phyloP scores from a whole-genome alignment of 805 yeast genomes.

The Metschnikowia amazonensis region DNA sequence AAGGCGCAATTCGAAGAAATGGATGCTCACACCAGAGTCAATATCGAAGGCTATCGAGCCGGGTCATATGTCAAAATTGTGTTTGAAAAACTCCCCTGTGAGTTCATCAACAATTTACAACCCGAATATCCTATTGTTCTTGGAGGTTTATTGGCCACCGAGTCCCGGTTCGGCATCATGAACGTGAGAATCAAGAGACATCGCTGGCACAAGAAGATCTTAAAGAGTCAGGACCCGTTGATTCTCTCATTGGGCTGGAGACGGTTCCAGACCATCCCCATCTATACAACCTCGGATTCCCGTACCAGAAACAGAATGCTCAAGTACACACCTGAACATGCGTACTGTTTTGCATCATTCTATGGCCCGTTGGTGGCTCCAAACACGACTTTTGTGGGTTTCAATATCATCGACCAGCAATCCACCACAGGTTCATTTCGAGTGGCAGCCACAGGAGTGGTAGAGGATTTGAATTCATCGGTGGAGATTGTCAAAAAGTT shows the following conservation, averaged over 20 bases:
- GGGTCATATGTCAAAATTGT: constrained; percentile 92
- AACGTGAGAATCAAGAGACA: constrained; percentile 95
- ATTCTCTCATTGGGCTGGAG: constrained; percentile 96
- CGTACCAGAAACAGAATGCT: constrained; percentile 97
- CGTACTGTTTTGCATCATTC: constrained; percentile 91
- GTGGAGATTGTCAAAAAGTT: constrained; percentile 93
- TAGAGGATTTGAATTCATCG: constrained; percentile 86
- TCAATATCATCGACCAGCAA: constrained; percentile 78
- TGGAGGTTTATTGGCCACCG: constrained; percentile 90
- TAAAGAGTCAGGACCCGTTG: constrained; percentile 93
- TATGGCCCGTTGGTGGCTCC: constrained; percentile 98
- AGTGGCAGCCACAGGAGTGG: constrained; percentile 95
- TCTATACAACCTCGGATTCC: constrained; percentile 94
- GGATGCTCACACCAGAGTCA: constrained; percentile 71
- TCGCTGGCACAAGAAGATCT: constrained; percentile 96
- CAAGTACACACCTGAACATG: constrained; percentile 97
- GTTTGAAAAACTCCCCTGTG: constrained; percentile 81
- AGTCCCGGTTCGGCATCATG: constrained; percentile 86
- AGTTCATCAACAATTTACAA: constrained; percentile 80
- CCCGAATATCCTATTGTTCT: constrained; percentile 81
- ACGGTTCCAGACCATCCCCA: constrained; percentile 93
- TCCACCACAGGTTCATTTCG: constrained; percentile 88
- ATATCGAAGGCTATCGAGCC: constrained; percentile 87
- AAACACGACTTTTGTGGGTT: constrained; percentile 95
- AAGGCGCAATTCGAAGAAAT: constrained; percentile 70